These are phyloP conservation scores for Hygrocybe coccinea DNA, from an alignment of 768 basidiomycete genomes.

Conservation along the genomic window DNA sequence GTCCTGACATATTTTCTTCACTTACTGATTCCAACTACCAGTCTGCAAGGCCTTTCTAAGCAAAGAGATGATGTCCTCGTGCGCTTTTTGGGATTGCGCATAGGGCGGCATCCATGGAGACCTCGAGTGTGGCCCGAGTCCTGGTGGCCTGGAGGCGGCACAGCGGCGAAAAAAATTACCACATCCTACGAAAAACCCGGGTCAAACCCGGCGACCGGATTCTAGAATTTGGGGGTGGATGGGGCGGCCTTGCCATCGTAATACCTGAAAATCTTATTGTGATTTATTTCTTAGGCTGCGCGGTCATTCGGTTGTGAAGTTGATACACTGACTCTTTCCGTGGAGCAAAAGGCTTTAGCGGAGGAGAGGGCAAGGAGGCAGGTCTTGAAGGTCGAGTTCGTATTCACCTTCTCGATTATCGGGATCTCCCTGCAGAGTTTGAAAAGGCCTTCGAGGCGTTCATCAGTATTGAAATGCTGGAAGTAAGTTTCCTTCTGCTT, in stretches of 20 bases:
- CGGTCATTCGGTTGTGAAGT: no score
- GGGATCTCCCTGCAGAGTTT: slow-evolving; percentile 78
- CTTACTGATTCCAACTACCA: slow-evolving; percentile 8
- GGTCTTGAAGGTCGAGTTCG: slow-evolving; percentile 68
- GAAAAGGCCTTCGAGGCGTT: slow-evolving; percentile 77
- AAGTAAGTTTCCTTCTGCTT: slow-evolving; percentile 36
- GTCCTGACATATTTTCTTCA: no score
- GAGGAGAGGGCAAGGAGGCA: slow-evolving; percentile 63
- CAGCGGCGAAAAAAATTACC: slow-evolving; percentile 78
- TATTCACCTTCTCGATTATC: slow-evolving; percentile 87
- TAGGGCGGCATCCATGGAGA: slow-evolving; percentile 80
- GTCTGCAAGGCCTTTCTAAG: slow-evolving; percentile 63
- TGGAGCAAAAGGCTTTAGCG: no score
- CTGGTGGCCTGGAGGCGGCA: slow-evolving; percentile 72
- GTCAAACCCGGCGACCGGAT: slow-evolving; percentile 76
- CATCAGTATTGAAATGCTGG: slow-evolving; percentile 78
- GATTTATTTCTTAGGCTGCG: no score
- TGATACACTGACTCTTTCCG: no score
- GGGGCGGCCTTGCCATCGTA: slow-evolving; percentile 84
- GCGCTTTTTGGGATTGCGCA: slow-evolving; percentile 75
- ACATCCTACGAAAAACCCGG: slow-evolving; percentile 73
- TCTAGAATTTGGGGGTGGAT: slow-evolving; percentile 90
- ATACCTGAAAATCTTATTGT: no score
- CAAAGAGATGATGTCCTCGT: slow-evolving; percentile 93
- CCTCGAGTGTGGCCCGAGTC: slow-evolving; percentile 48